Percentiles rank a stretch among this genome's conserved stretches.
phyloP scores from a whole-genome alignment of 2,329 filamentous ascomycete genomes.

The Fusarium nodosum region DNA sequence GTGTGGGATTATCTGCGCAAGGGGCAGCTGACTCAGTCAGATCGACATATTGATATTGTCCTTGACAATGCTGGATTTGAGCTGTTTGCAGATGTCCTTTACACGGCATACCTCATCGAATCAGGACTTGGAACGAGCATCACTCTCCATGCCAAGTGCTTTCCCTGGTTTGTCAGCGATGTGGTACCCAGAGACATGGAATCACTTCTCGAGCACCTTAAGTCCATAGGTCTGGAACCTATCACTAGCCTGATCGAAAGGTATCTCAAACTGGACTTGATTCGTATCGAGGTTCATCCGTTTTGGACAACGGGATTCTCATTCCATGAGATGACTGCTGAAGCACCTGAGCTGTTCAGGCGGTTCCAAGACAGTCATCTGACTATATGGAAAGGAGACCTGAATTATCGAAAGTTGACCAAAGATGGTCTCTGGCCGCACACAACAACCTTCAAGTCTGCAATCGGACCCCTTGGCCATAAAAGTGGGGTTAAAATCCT shows the following conservation, averaged over 20 bases:
- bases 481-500: conserved; percentile 9
- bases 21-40: rapidly evolving
- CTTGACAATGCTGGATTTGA: conserved; percentile 23
- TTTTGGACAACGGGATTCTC: conserved; percentile 18
- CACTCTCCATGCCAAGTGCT: conserved; percentile 3
- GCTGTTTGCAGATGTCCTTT: conserved; percentile 13
- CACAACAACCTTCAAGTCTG: conserved; percentile 9
- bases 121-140: conserved; percentile 5
- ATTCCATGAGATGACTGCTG: conserved; percentile 6
- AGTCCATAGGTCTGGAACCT: background rate
- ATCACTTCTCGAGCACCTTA: conserved; percentile 3
- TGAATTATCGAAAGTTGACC: conserved; percentile 24
- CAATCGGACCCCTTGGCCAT: conserved; percentile 6
- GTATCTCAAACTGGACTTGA: background rate
- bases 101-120: conserved; percentile 11
- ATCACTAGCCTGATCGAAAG: background rate
- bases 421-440: conserved; percentile 17
- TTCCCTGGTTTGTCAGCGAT: conserved; percentile 16
- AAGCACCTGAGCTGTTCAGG: conserved; percentile 5
- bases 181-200: background rate
- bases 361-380: conserved; percentile 1
- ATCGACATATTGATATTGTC: conserved; percentile 12
- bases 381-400: conserved; percentile 21
- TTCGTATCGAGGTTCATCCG: conserved; percentile 8
- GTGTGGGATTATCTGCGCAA: conserved; percentile 10